Evolutionary conservation across 2,329 filamentous ascomycete species (phyloP), one percentile per base, ranked within the genome.

Genomic region (Rhynchosporium graminicola): DNA sequence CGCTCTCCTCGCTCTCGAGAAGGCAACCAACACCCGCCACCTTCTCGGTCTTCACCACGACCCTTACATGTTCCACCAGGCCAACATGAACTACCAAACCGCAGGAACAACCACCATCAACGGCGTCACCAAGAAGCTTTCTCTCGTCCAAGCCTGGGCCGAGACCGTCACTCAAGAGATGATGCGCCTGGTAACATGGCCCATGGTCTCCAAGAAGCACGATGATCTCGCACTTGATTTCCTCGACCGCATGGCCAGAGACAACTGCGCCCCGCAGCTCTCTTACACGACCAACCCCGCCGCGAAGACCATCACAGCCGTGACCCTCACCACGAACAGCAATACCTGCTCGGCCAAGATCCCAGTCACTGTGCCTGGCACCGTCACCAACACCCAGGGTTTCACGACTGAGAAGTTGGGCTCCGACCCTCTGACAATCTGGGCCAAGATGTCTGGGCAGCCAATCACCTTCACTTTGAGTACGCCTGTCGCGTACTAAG

Each of bases 61-160:
- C 43, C 65, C 69, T 2, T 73, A 64, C 62, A 73, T 73, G 71
- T 80, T 87, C 77, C 85, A 88, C 72, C 84, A 87, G 74, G 83
- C 83, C 62, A 87, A 88, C 70, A 69, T 84, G 63, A 80, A 83
- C 60, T 79, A 81, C 50, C 75, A 75, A 3, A 83, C 82, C 59
- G 77, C 80, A 7, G 57, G 45, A 26, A 45, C 45, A 26, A 69
- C 65, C 0, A 69, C 63, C 0, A 67, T 74, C 58, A 73, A 73
- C 50, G 71, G 72, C 10, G 67, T 67, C 3, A 61, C 64, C 0
- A 52, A 60, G 9, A 67, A 72, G 20, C 65, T 67, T 4, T 71
- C 70, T 28, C 45, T 74, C 26, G 57, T 74, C 6, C 67, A 72
- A 62, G 65, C 68, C 20, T 74, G 72, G 72, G 66, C 69, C n/a